Base-by-base conservation (phyloP, 2,329 filamentous ascomycete species). In the Aspergillus texensis region DNA sequence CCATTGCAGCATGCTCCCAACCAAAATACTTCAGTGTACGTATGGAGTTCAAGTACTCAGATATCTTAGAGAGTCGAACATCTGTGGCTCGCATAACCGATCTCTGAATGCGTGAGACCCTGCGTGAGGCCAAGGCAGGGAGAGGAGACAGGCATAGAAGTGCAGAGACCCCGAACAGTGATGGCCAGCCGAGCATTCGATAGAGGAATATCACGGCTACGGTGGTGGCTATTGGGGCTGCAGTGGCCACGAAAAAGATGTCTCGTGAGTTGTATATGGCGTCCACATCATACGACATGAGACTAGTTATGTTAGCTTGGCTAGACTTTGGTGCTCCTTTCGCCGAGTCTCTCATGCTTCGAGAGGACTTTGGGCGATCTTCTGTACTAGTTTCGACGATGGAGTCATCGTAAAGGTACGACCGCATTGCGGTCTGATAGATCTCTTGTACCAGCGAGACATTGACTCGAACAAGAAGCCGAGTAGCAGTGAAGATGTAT, bases 11-110 rank as follows among this genome's bases (percentile, higher is more conserved):
- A 21, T 81, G 79, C 69, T 88, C 86, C 86, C 86, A 88, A 2
- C 84, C 84, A 71, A 88, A 87, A 67, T 87, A 88, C 69, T 88
- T 88, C 74, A 88, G 82, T 19, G 84, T 84, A 12, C 83, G 81
- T 61, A 88, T 87, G 9, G 85, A 86, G 30, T 81, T 76, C 30
- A 88, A 78, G 67, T 87, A 88, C 68, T 88, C 86, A 1, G 85
- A 84, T 21, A 88, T 82, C 24, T 85, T 80, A 1, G 85, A 86
- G 60, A 88, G 84, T 30, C 86, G 83, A 19, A 80, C 78, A 70
- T 88, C 86, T 55, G 87, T 86, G 26, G 85, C 83, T 60, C 81
- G 80, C 65, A 85, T 84, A 55, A 86, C 83, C n/a, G 80, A 78
- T 46, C 80, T 80, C 71, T 87, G 83, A 26, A 83, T 79, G 39